phyloP scores from a whole-genome alignment of 1,139 yeast genomes.

The Suhomyces coccinellae region DNA sequence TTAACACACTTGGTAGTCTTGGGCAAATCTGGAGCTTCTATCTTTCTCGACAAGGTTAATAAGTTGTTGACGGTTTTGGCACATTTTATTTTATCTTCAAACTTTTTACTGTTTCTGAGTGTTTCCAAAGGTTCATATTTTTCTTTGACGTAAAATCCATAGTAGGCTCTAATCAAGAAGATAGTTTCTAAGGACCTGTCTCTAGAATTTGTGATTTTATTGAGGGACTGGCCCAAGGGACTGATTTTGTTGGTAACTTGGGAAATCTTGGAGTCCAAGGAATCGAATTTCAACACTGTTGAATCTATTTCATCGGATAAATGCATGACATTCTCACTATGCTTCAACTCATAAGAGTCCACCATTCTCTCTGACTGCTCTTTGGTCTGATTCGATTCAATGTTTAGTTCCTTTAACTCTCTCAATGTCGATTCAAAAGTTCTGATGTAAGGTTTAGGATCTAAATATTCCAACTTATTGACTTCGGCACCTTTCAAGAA shows the following conservation, averaged over 20 bases:
- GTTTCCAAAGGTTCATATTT: conserved; percentile 62
- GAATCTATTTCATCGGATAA: conserved; percentile 51
- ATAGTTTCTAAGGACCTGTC: conserved; percentile 75
- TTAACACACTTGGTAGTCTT: conserved; percentile 52
- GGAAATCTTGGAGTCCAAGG: conserved; percentile 60
- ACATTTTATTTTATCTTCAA: conserved; percentile 60
- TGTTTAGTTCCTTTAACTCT: conserved; percentile 61
- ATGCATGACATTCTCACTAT: conserved; percentile 63
- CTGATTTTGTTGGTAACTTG: conserved; percentile 63
- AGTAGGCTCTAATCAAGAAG: conserved; percentile 73
- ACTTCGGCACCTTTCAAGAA: conserved; percentile 56
- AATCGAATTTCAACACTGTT: conserved; percentile 49
- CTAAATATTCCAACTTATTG: conserved; percentile 57
- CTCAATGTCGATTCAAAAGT: conserved; percentile 85
- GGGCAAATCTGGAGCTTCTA: conserved; percentile 52
- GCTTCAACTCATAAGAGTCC: conserved; percentile 61
- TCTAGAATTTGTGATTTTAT: conserved; percentile 72
- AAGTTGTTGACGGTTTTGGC: conserved; percentile 71
- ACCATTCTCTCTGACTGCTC: conserved; percentile 55
- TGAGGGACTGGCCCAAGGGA: conserved; percentile 73
- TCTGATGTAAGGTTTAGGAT: conserved; percentile 93
- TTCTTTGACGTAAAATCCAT: conserved; percentile 65
- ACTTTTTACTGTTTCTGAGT: conserved; percentile 41
- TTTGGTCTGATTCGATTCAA: conserved; percentile 53
- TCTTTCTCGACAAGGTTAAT: conserved; percentile 61